Percentiles rank a stretch among this genome's conserved stretches.
Conservation (phyloP, 495 filamentous ascomycete species). For the Parmelia sp. region DNA sequence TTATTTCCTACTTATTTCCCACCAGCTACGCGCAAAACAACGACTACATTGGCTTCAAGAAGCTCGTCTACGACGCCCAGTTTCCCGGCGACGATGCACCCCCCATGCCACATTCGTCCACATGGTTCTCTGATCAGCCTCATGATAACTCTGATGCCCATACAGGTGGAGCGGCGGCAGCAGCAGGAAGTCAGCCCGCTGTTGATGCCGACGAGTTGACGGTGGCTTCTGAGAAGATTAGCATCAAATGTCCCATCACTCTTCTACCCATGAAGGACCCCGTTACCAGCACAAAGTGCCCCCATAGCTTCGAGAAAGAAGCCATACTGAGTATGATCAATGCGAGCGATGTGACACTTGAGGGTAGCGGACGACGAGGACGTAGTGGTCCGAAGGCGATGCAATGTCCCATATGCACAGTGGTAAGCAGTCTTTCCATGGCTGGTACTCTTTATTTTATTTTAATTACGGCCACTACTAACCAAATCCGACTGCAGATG, state of each 20-base stretch:
- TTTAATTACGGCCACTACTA: neutral
- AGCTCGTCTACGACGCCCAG: constrained; percentile 67
- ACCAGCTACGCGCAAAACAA: constrained; percentile 65
- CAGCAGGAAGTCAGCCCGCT: constrained; percentile 27
- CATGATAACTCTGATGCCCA: constrained; percentile 9
- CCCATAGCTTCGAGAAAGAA: constrained; percentile 71
- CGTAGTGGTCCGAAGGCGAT: constrained; percentile 30
- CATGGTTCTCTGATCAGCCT: constrained; percentile 56
- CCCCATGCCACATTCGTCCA: constrained; percentile 59
- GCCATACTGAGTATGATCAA: constrained; percentile 63
- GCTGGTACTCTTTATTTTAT: neutral
- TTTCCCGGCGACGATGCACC: constrained; percentile 56
- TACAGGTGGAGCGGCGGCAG: constrained; percentile 26
- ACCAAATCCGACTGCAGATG: constrained; percentile 12
- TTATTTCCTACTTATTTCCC: neutral
- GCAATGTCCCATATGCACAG: constrained; percentile 47
- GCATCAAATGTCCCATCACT: constrained; percentile 76
- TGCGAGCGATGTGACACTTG: constrained; percentile 24
- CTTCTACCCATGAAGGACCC: constrained; percentile 66
- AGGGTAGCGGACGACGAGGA: constrained; percentile 25
- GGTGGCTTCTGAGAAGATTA: constrained; percentile 60
- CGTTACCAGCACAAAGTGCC: constrained; percentile 67
- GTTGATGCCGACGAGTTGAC: constrained; percentile 68
- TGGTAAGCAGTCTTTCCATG: constrained; percentile 18
- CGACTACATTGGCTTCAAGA: constrained; percentile 71